Percentiles rank a stretch among this genome's conserved stretches.
phyloP scores from a whole-genome alignment of 805 yeast species.

The Cyberlindnera americana region DNA sequence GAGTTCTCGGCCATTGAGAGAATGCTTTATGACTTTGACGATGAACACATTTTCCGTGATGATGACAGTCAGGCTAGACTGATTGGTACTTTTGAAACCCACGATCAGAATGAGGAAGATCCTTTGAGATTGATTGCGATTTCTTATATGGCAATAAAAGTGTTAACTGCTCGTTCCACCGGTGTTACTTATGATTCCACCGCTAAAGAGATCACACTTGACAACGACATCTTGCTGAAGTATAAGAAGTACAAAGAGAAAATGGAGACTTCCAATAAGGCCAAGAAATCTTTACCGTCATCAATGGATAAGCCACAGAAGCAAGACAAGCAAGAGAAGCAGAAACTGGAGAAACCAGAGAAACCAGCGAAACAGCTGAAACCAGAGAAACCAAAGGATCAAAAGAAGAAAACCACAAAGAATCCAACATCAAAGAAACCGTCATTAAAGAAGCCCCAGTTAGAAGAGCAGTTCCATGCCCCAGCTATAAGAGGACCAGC shows the following conservation, averaged over 20 bases:
- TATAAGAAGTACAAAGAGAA: constrained; percentile 7
- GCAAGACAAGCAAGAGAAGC: background rate
- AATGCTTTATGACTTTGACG: constrained; percentile 60
- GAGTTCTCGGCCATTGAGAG: constrained; percentile 56
- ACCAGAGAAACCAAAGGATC: background rate
- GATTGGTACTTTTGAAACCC: constrained; percentile 25
- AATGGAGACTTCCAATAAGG: constrained; percentile 2
- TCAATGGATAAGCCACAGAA: background rate
- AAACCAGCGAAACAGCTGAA: background rate
- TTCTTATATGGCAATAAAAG: constrained; percentile 30
- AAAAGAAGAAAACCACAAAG: background rate
- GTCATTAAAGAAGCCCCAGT: background rate
- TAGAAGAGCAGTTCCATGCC: background rate
- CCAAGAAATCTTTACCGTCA: background rate
- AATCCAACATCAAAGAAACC: background rate
- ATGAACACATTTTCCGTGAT: constrained; percentile 27
- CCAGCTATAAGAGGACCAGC: constrained; percentile 7
- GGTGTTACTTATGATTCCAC: constrained; percentile 29
- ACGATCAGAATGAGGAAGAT: constrained; percentile 31
- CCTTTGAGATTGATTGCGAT: constrained; percentile 33
- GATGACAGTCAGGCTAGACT: constrained; percentile 17
- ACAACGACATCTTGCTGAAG: constrained; percentile 6
- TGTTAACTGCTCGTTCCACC: constrained; percentile 27
- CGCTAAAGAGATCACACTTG: constrained; percentile 16
- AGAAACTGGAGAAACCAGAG: constrained; percentile 1